Base-by-base conservation (phyloP, 2,329 filamentous ascomycete species). In the Penicillium corylophilum region DNA sequence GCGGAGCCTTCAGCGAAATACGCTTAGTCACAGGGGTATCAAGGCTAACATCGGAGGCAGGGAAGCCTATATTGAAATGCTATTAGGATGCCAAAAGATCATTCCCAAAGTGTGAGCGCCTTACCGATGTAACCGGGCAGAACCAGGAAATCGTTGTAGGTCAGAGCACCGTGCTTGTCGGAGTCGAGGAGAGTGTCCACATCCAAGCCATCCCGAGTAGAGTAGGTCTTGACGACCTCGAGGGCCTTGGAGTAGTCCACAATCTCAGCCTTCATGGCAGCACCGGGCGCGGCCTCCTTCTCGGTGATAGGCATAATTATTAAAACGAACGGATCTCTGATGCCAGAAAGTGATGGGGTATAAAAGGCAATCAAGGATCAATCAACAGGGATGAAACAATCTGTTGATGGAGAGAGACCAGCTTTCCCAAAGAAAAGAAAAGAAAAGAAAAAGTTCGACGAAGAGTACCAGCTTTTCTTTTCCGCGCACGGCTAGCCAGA, bases 91-190 rank as follows among this genome's bases (percentile, higher is more conserved):
- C 55, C 63, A 61, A 61, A 51, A 51, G 48, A 50, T 54, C 48
- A 41, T 50, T 50, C 39, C 29, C 41, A 22, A 52, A 24, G 26
- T 36, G 39, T 46, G 50, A 55, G 55, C 50, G 43, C 57, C 74
- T 65, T 79, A 84, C 82, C 94, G 78, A 99, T 96, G 79, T 96
- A 96, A 71, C 95, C 95, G 53, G 94, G 94, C 56, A 99, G 83
- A 67, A 99, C 79, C 58, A 99, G 85, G 80, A 99, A 99, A 77
- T 99, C 94, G 76, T 99, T 99, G 83, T 96, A 99, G 53, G 93
- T 97, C 69, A 99, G 82, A 67, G 94, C 94, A 57, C 94, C 94
- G 69, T 92, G 89, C 75, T 87, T 88, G 78, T 88, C 88, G 62
- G 93, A 92, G 79, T 99, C 89, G 73, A 97, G 85, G 65, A 99